Conservation (phyloP, 1,139 yeast genomes). For the Diutina pseudorugosa region DNA sequence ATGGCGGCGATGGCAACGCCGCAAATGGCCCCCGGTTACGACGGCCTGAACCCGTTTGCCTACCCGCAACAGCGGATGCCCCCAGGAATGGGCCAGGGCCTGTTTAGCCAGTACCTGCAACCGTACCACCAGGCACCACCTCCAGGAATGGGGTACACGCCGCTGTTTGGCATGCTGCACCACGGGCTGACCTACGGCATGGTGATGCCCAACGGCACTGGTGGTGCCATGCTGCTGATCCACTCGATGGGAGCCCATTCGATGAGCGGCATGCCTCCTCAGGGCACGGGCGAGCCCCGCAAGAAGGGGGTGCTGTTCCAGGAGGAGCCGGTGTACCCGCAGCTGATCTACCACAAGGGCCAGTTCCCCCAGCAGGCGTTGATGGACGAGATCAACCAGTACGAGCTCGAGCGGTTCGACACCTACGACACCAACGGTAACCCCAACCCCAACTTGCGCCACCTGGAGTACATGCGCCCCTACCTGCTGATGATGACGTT, state of each 20-base stretch:
- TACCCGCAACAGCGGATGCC: background rate
- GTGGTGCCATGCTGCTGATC: slow-evolving; percentile 3
- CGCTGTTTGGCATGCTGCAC: slow-evolving; percentile 1
- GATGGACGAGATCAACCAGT: slow-evolving; percentile 13
- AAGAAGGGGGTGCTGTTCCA: slow-evolving; percentile 4
- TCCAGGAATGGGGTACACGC: background rate
- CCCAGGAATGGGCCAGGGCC: background rate
- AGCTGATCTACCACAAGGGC: slow-evolving; percentile 2
- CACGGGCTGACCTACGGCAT: slow-evolving; percentile 1
- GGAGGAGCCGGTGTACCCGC: slow-evolving; percentile 4
- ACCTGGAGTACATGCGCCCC: slow-evolving; percentile 11
- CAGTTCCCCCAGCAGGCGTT: slow-evolving; percentile 3
- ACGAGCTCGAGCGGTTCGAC: slow-evolving; percentile 15
- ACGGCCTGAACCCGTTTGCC: background rate
- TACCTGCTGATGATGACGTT: slow-evolving; percentile 16
- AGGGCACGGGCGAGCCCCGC: background rate
- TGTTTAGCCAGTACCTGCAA: slow-evolving; percentile 2
- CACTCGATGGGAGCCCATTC: background rate
- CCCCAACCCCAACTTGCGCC: slow-evolving; percentile 9
- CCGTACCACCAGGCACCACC: slow-evolving; percentile 4
- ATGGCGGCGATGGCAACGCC: too few relatives aligned
- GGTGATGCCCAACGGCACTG: slow-evolving; percentile 3
- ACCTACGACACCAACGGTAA: slow-evolving; percentile 11
- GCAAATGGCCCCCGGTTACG: background rate
- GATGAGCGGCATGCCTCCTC: background rate